Evolutionary conservation across 2,329 filamentous ascomycete genomes (phyloP), one percentile per base, ranked within the genome.

Genomic region (Calonectria pseudoturangicola): DNA sequence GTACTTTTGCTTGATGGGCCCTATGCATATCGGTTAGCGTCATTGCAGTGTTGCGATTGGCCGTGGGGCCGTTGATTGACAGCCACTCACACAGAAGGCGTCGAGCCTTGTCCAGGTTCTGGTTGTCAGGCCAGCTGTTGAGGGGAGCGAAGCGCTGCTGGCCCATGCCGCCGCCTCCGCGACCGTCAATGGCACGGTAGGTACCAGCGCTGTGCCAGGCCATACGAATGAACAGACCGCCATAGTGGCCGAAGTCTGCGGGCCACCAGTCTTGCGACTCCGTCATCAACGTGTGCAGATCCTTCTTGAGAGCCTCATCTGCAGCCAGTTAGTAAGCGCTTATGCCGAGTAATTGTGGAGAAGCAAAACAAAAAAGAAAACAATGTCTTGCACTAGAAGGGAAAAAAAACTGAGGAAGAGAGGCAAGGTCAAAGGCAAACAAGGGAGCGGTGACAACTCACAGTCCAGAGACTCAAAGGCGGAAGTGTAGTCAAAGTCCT

Each of bases 101-200:
- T 72, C 93, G 93, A 54, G 93, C 93, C 90, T 95, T 95, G 89
- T 95, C 93, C 72, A 95, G 90, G 77, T 87, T 92, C 80, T 91
- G 92, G 77, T 95, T 95, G 86, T 95, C 93, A 62, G 93, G 93
- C 93, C 93, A 95, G 86, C 91, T 83, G 89, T 95, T 95, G 82
- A 95, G 90, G n/a, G 94, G 94, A 66, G 93, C 93, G 79, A 95
- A 95, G 64, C 94, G 91, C 86, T 95, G 93, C 85, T 95, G 93
- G 71, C 93, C 93, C 81, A 91, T 87, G 70, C 93, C 93, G 79
- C 91, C 93, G 72, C 94, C 94, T 72, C 94, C 94, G 74, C 94
- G 93, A 43, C 93, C 93, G 80, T 95, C 93, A 60, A 88, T 88
- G 81, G 93, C 90, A 80, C 94, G 93, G 87, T 95, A 95, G 73